phyloP scores from a whole-genome alignment of 805 yeast species.

The Yamadazyma scolyti region DNA sequence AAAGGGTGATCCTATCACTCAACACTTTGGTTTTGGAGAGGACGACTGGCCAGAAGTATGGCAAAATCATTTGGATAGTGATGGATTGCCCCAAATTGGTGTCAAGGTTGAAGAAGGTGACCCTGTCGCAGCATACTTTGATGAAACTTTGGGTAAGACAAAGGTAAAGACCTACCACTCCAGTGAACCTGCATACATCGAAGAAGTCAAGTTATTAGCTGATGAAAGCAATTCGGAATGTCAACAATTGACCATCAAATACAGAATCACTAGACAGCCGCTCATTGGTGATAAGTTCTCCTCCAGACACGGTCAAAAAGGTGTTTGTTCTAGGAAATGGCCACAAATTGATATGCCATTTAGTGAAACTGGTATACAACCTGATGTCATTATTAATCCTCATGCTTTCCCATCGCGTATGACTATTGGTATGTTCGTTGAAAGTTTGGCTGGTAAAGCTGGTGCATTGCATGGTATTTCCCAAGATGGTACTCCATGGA shows the following conservation, averaged over 20 bases:
- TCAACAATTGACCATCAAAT: constrained; percentile 82
- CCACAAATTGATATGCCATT: constrained; percentile 97
- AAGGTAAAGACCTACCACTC: constrained; percentile 91
- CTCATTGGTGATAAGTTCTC: constrained; percentile 97
- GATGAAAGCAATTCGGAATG: constrained; percentile 78
- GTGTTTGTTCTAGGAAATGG: constrained; percentile 98
- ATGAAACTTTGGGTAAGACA: constrained; percentile 87
- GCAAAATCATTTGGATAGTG: constrained; percentile 83
- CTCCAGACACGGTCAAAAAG: constrained; percentile 97
- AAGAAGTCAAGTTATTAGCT: constrained; percentile 89
- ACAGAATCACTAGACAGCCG: constrained; percentile 87
- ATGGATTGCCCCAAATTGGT: constrained; percentile 91
- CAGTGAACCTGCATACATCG: constrained; percentile 90
- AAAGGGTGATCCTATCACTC: constrained; percentile 91
- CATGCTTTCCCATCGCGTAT: constrained; percentile 99
- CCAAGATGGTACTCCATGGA: constrained; percentile 97
- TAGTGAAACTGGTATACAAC: constrained; percentile 93
- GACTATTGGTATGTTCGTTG: constrained; percentile 99
- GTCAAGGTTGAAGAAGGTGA: constrained; percentile 90
- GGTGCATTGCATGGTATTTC: constrained; percentile 98
- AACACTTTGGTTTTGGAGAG: constrained; percentile 89
- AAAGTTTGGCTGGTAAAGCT: constrained; percentile 96
- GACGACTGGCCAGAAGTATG: constrained; percentile 92
- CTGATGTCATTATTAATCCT: constrained; percentile 96
- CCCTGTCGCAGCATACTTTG: constrained; percentile 89